Base-by-base conservation (phyloP, 352 stramenopile species). In the Blastocystis sp. region DNA sequence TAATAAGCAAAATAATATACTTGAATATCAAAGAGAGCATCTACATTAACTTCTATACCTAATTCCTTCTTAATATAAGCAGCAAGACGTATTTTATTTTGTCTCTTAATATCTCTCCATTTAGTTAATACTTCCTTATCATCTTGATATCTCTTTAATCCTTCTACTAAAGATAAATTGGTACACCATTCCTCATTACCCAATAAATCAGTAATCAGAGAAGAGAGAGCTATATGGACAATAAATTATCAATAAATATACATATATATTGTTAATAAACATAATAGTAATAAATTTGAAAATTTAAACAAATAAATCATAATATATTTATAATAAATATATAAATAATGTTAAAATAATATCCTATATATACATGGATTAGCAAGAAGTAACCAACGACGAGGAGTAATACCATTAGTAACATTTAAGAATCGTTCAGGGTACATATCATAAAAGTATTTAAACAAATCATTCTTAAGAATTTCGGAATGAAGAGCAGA, bases 401-500 rank as follows among this genome's bases (percentile, higher is more conserved):
- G 62, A 6, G 59, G 66, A 2, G 65, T 72, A 13, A 71, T 64
- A 1, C 67, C 67, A 41, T 71, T 71, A 13, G 67, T 71, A 2
- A 68, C 49, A 44, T 71, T 71, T 11, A 68, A 52, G 34, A 71
- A 66, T 52, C 69, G 65, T 21, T 55, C 46, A 7, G 67, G 65
- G 5, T 34, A 25, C 2, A 71, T 37, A 23, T 33, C 52, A 16
- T 65, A 18, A 40, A 71, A 71, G 31, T 65, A 18, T 3, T 30
- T 27, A 24, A 71, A 68, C 2, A 71, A 35, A 1, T 19, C n/a
- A 9, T 55, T 18, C 0, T 41, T 19, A 6, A 71, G 28, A n/a
- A 71, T 46, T 13, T 66, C 33, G 10, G 65, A 64, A 42, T 71
- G 67, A 4, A 71, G 24, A 13, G 58, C 67, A 2, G 67, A 67